phyloP scores from a whole-genome alignment of 805 yeast species.

The Saturnispora diversa region DNA sequence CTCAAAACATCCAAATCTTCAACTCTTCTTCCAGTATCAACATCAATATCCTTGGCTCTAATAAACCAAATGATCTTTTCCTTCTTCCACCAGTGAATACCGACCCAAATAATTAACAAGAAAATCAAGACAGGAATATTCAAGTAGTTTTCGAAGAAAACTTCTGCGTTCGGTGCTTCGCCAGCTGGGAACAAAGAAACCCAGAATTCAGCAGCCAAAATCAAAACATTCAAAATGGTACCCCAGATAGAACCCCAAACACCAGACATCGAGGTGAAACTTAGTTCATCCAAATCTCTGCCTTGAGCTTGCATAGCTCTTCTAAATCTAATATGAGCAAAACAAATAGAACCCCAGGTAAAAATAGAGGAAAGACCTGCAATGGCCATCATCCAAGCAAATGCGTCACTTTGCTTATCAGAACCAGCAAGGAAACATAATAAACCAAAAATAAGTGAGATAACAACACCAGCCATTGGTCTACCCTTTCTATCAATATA shows the following conservation, averaged over 20 bases:
- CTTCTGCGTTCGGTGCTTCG: conserved; percentile 36
- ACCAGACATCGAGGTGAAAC: conserved; percentile 57
- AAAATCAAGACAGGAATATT: conserved; percentile 49
- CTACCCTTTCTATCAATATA: conserved; percentile 66
- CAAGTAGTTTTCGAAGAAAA: conserved; percentile 55
- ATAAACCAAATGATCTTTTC: conserved; percentile 38
- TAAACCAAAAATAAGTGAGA: conserved; percentile 44
- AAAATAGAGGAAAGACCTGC: conserved; percentile 65
- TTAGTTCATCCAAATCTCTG: conserved; percentile 51
- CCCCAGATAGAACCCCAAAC: conserved; percentile 57
- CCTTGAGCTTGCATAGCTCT: conserved; percentile 54
- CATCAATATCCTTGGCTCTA: conserved; percentile 40
- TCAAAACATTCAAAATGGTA: conserved; percentile 41
- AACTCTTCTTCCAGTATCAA: conserved; percentile 56
- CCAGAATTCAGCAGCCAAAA: conserved; percentile 69
- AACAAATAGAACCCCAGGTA: conserved; percentile 63
- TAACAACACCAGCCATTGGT: conserved; percentile 54
- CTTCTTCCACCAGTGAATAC: conserved; percentile 25
- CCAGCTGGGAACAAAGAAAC: conserved; percentile 62
- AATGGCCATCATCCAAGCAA: conserved; percentile 62
- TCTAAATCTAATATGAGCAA: conserved; percentile 59
- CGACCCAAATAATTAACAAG: conserved; percentile 30
- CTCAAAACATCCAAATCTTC: conserved; percentile 46
- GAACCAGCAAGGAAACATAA: conserved; percentile 54
- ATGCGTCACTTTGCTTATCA: conserved; percentile 41